Percentiles rank a stretch among this genome's conserved stretches.
Evolutionary conservation across 1,284 basidiomycete genomes (phyloP).

Genomic region (Polyporus tsugae): DNA sequence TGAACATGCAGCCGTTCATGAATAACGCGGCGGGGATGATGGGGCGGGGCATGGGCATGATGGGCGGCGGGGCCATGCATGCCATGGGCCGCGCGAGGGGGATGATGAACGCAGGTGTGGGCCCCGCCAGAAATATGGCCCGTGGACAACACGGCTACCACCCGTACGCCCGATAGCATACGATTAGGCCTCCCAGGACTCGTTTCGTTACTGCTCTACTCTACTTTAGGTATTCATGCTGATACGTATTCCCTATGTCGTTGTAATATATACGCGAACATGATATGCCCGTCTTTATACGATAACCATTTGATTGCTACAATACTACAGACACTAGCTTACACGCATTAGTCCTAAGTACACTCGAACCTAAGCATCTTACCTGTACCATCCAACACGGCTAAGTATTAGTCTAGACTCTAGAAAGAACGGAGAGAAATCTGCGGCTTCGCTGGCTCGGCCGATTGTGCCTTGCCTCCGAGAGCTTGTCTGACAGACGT

Average conservation of each 20-base stretch:
- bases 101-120: conserved; percentile 56
- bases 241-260: conserved; percentile 32
- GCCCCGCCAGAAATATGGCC: conserved; percentile 59
- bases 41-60: conserved; percentile 46
- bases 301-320: conserved; percentile 29
- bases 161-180: conserved; percentile 60
- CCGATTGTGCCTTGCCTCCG: conserved; percentile 47
- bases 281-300: conserved; percentile 23
- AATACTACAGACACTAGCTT: conserved; percentile 31
- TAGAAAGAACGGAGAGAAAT: conserved; percentile 82
- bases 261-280: conserved; percentile 30
- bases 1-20: conserved; percentile 42
- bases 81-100: conserved; percentile 41
- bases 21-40: conserved; percentile 35
- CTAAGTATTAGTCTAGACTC: conserved; percentile 2
- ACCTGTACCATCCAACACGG: conserved; percentile 8
- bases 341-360: conserved; percentile 29
- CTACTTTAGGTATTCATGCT: conserved; percentile 29
- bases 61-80: conserved; percentile 35
- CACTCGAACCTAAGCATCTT: conserved; percentile 17
- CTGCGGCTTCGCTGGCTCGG: conserved; percentile 67
- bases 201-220: conserved; percentile 12
- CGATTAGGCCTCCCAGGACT: conserved; percentile 14
- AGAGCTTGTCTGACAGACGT: conserved; percentile 81
- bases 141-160: conserved; percentile 69